Evolutionary conservation across 169 alveolate species (phyloP).

Genomic region (Eimeria sp.): DNA sequence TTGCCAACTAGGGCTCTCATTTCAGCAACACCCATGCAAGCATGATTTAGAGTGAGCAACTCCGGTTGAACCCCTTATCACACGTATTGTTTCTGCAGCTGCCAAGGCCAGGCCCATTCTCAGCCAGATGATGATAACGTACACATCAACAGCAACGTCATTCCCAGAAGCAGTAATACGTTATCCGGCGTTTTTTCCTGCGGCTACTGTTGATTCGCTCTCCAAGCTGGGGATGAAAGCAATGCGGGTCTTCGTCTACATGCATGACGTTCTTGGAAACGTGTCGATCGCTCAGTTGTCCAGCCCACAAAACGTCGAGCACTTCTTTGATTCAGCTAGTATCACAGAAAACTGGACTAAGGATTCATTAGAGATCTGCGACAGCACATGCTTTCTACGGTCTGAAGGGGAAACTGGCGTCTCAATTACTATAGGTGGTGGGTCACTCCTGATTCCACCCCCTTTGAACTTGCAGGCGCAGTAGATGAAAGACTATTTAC

Average conservation of each 20-base stretch:
- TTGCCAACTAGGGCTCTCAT: neutral
- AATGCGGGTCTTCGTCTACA: neutral
- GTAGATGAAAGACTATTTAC: neutral
- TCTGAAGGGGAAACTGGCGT: slow-evolving; percentile 27
- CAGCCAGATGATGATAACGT: slow-evolving; percentile 37
- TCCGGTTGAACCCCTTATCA: neutral
- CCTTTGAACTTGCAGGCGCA: neutral
- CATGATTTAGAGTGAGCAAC: neutral
- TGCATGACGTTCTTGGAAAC: slow-evolving; percentile 21
- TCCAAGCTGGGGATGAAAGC: slow-evolving; percentile 1
- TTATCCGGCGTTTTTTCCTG: slow-evolving; percentile 10
- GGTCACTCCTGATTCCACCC: neutral
- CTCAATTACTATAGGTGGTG: neutral
- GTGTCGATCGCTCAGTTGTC: neutral
- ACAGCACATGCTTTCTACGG: slow-evolving; percentile 3
- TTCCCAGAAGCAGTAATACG: slow-evolving; percentile 45
- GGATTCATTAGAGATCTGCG: neutral
- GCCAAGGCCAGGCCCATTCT: slow-evolving; percentile 54
- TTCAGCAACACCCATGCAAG: neutral
- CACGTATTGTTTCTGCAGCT: slow-evolving; percentile 1
- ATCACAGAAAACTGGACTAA: slow-evolving; percentile 30
- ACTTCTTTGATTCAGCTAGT: neutral
- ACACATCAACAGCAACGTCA: neutral
- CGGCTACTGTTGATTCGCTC: slow-evolving; percentile 6
- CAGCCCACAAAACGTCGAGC: neutral